Evolutionary conservation across 345 rosid genomes (phyloP), one percentile per base, ranked within the genome.

Genomic region (Eutrema yunnanense): DNA sequence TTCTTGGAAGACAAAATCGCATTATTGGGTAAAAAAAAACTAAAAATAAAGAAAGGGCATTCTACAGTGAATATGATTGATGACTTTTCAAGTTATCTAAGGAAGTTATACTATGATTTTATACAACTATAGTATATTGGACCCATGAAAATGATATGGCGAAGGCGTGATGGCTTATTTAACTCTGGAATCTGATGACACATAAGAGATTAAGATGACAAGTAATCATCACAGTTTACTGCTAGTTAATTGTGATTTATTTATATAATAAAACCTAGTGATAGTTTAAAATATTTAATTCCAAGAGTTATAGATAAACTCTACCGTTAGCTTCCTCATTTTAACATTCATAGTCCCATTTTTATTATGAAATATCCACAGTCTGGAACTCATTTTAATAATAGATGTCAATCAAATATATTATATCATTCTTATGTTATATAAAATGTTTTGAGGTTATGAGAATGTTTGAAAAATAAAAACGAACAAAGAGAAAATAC

Each of bases 1-100:
- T 36, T 62, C 43, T 26, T 43, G 37, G 58, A 46, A 36, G 51
- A 60, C 54, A 61, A 54, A 72, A 46, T 61, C 9, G 57, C 6
- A 52, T 57, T 58, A 67, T 30, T 62, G 65, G 79, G 69, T 69
- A 46, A 62, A 29, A 46, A 44, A 52, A 48, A 36, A 60, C 33
- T 41, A 33, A 19, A 19, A 19, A 19, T 44, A 34, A 34, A 61
- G n/a, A 60, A 68, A 68, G 63, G 69, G 51, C 63, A 65, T 32
- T 54, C 19, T 49, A 58, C 19, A 60, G 49, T 69, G 29, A 36
- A 38, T 69, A 62, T 75, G 59, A 68, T 67, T 74, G 50, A 62
- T 75, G 70, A 46, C 74, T 76, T 76, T 76, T 70, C 71, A 70
- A 60, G 62, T 62, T 69, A 48, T 61, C 33, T 55, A 62, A 52